Conservation (phyloP, 164 flowering plant species). For the Chimonanthus salicifolius region DNA sequence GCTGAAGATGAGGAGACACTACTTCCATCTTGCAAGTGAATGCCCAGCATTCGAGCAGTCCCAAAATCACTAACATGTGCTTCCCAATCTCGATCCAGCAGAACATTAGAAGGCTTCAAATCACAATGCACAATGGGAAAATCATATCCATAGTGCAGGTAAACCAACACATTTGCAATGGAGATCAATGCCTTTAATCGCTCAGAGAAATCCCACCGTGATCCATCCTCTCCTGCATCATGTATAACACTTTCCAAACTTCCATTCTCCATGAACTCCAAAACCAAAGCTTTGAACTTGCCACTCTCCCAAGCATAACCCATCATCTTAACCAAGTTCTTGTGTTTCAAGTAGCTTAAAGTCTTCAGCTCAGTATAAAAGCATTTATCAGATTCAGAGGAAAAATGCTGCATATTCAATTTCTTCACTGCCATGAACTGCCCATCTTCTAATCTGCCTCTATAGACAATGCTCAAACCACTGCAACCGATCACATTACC, state of each 20-base stretch:
- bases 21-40: slow-evolving; percentile 42
- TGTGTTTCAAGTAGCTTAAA: slow-evolving; percentile 52
- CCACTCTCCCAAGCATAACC: slow-evolving; percentile 85
- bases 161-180: slow-evolving; percentile 57
- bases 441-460: slow-evolving; percentile 55
- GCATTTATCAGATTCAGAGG: slow-evolving; percentile 50
- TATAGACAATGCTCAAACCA: slow-evolving; percentile 68
- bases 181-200: slow-evolving; percentile 46
- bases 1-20: slow-evolving; percentile 43
- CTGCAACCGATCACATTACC: slow-evolving; percentile 55
- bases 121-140: slow-evolving; percentile 78
- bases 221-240: slow-evolving; percentile 23
- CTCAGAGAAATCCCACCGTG: slow-evolving; percentile 46
- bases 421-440: slow-evolving; percentile 49
- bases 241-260: slow-evolving; percentile 65
- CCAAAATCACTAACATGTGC: slow-evolving; percentile 93
- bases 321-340: slow-evolving; percentile 64
- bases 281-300: slow-evolving; percentile 64
- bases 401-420: slow-evolving; percentile 48
- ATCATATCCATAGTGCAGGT: slow-evolving; percentile 66
- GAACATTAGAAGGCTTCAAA: slow-evolving; percentile 77
- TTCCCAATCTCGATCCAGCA: slow-evolving; percentile 49
- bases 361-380: slow-evolving; percentile 64
- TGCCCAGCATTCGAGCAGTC: slow-evolving; percentile 69
- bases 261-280: slow-evolving; percentile 81